Evolutionary conservation across 1,284 basidiomycete species (phyloP).

Genomic region (Trichosporon sp.): DNA sequence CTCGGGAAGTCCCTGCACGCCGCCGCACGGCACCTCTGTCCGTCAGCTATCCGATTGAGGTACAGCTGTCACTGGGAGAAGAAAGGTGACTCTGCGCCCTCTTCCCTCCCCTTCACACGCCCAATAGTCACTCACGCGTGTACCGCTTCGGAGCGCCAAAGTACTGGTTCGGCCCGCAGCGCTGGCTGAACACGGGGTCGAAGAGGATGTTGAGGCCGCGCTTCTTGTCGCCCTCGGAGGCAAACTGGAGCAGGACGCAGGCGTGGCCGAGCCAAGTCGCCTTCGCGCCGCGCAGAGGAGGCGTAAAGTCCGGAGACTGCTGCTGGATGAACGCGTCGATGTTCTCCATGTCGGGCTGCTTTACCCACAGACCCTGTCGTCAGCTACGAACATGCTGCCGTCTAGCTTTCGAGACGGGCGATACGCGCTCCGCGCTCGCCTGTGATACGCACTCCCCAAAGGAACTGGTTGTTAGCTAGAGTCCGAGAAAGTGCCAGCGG

Average conservation of each 20-base stretch:
- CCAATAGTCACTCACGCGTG: conserved; percentile 57
- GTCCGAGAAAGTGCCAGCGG: background rate
- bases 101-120: background rate
- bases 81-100: too few relatives aligned
- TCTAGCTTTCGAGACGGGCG: too few relatives aligned
- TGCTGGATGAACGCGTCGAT: conserved; percentile 24
- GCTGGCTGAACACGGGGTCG: conserved; percentile 69
- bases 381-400: background rate
- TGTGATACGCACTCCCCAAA: conserved; percentile 25
- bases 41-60: conserved; percentile 12
- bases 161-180: conserved; percentile 64
- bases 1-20: conserved; percentile 65
- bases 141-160: conserved; percentile 63
- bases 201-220: conserved; percentile 65
- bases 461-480: conserved; percentile 25
- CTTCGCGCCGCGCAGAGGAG: conserved; percentile 57
- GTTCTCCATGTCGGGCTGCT: conserved; percentile 41
- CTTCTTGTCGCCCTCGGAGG: conserved; percentile 55
- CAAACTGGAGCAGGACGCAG: conserved; percentile 68
- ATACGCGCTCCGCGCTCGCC: background rate
- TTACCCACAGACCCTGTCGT: conserved; percentile 24
- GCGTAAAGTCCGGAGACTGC: conserved; percentile 22
- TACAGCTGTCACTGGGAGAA: too few relatives aligned
- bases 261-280: conserved; percentile 75
- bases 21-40: conserved; percentile 62